Conservation (phyloP, 1,284 basidiomycete species). For the Sanguinoderma infundibulare region DNA sequence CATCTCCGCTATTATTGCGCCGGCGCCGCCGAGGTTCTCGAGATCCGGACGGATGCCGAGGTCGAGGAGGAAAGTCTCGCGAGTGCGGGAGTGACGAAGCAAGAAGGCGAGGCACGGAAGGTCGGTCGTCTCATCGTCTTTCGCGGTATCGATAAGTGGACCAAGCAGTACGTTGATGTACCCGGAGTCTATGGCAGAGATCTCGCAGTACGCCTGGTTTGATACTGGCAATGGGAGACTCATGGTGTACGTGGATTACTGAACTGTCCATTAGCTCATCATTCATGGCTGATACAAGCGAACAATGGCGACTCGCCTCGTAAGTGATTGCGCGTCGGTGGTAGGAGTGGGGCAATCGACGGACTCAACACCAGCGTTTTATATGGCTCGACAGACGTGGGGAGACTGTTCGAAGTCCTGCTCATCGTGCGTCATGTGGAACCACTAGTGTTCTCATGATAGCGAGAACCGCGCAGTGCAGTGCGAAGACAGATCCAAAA, state of each 20-base stretch:
- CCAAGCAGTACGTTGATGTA: slow-evolving; percentile 39
- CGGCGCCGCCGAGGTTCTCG: slow-evolving; percentile 36
- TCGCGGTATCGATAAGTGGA: slow-evolving; percentile 41
- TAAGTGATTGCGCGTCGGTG: background rate
- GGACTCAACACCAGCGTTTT: background rate
- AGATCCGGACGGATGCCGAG: slow-evolving; percentile 53
- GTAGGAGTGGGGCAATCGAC: background rate
- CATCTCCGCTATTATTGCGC: background rate
- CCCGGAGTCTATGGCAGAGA: slow-evolving; percentile 57
- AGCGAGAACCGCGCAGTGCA: background rate
- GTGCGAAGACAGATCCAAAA: background rate
- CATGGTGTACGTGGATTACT: background rate
- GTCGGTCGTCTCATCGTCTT: slow-evolving; percentile 24
- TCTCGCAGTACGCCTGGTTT: slow-evolving; percentile 22
- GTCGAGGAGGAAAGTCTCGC: slow-evolving; percentile 49
- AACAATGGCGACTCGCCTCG: background rate
- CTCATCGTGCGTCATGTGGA: background rate
- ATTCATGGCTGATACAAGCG: background rate
- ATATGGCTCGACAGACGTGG: background rate
- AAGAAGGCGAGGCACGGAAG: slow-evolving; percentile 52
- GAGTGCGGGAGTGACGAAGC: slow-evolving; percentile 46
- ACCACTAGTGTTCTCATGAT: background rate
- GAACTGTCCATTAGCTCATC: background rate
- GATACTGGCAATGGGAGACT: slow-evolving; percentile 11
- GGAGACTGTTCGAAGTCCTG: background rate